A percentile compares a stretch with the other conserved stretches of the same genome.
These are phyloP conservation scores for Terfezia boudieri DNA, from an alignment of 495 filamentous ascomycete species.

Conservation along the genomic window DNA sequence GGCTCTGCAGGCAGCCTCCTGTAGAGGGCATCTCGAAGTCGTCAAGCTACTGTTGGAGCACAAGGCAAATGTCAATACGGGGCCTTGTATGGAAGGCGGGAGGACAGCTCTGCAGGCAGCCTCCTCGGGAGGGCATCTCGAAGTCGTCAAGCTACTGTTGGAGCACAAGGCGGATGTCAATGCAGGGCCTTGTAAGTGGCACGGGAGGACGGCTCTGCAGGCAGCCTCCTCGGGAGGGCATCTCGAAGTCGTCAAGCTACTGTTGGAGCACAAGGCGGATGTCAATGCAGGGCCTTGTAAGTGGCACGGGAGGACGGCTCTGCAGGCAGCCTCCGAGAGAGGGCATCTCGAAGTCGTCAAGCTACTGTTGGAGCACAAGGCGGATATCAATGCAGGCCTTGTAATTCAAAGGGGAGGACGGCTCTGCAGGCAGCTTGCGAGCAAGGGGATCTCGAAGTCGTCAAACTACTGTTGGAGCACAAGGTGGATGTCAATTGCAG, in stretches of 20 bases:
- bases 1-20: conserved; percentile 1
- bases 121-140: no score
- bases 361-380: conserved; percentile 8
- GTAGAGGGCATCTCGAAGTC: background rate
- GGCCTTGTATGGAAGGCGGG: no score
- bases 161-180: no score
- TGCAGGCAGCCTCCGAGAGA: conserved; percentile 4
- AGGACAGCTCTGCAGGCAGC: no score
- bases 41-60: background rate
- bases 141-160: no score
- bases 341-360: conserved; percentile 5
- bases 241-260: no score
- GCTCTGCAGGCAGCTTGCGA: conserved; percentile 13
- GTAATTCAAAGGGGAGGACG: conserved; percentile 7
- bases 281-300: background rate
- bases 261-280: background rate
- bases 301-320: conserved; percentile 3
- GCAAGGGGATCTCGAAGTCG: conserved; percentile 1
- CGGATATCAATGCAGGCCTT: conserved; percentile 5
- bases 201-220: no score
- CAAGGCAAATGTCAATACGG: no score
- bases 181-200: no score
- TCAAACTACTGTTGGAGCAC: conserved; percentile 1
- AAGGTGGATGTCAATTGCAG: no score
- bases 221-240: no score